Evolutionary conservation across 1,284 basidiomycete species (phyloP).

Genomic region (Apiotrichum sp.): DNA sequence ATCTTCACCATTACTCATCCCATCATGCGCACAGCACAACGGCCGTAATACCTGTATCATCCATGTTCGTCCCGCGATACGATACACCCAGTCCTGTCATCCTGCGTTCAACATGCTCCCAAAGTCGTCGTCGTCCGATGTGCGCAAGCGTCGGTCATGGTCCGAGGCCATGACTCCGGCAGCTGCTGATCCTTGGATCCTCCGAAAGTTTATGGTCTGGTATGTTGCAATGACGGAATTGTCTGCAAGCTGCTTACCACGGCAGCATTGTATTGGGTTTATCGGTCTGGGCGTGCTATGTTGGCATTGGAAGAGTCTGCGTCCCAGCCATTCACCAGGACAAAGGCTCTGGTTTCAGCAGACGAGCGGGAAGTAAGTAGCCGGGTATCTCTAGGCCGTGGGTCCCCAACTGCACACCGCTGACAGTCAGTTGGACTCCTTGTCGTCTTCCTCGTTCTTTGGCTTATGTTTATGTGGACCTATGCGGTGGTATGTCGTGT

Average conservation of each 20-base stretch:
- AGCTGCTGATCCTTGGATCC: slow-evolving; percentile 22
- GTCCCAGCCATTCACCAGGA: slow-evolving; percentile 56
- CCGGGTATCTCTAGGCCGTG: no score
- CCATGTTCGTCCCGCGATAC: no score
- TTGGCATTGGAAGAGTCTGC: slow-evolving; percentile 62
- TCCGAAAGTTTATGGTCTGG: slow-evolving; percentile 28
- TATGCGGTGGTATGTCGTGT: slow-evolving; percentile 51
- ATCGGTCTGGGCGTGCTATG: slow-evolving; percentile 53
- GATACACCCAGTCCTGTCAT: no score
- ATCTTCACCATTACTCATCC: no score
- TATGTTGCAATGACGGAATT: slow-evolving; percentile 8
- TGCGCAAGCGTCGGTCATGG: background rate
- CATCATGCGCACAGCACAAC: no score
- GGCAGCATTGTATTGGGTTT: slow-evolving; percentile 34
- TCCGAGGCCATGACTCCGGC: background rate
- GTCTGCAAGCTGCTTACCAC: no score
- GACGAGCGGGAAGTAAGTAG: slow-evolving; percentile 58
- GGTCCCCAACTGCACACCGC: no score
- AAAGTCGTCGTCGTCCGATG: background rate
- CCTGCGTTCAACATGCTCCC: no score
- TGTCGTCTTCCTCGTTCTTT: slow-evolving; percentile 56
- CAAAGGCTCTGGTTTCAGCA: slow-evolving; percentile 48
- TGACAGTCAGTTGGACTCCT: slow-evolving; percentile 54
- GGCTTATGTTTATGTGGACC: slow-evolving; percentile 63
- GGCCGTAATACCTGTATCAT: no score